These are phyloP conservation scores for Sarocladiaceae sp. DNA, from an alignment of 2,329 filamentous ascomycete genomes.

Conservation along the genomic window DNA sequence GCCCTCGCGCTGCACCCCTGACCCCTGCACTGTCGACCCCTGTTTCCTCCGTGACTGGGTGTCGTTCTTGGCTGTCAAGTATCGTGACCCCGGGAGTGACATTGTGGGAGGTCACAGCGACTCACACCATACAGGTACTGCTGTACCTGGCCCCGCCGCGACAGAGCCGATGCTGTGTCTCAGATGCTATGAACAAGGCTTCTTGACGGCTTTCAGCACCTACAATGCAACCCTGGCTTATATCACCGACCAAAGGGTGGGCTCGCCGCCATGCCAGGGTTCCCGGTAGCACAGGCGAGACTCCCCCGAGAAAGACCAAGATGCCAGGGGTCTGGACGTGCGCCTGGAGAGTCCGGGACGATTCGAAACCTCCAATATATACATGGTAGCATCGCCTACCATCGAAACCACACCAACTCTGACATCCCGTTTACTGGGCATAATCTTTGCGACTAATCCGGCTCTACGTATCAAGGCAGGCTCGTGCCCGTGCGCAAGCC, in stretches of 20 bases:
- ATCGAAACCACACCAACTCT: conserved; percentile 7
- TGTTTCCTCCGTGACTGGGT: conserved; percentile 9
- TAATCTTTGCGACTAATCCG: conserved; percentile 8
- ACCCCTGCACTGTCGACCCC: conserved; percentile 3
- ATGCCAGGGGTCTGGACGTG: conserved; percentile 1
- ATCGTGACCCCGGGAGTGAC: conserved; percentile 3
- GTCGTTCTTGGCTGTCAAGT: background rate
- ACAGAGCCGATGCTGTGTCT: conserved; percentile 7
- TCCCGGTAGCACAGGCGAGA: conserved; percentile 2
- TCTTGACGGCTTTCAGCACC: conserved; percentile 9
- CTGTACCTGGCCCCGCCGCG: conserved; percentile 3
- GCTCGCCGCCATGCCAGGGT: conserved; percentile 1
- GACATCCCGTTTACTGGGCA: conserved; percentile 6
- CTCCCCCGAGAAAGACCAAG: background rate
- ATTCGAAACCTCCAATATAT: conserved; percentile 9
- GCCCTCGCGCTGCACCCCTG: conserved; percentile 1
- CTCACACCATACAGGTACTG: background rate
- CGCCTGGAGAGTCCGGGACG: background rate
- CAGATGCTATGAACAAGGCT: conserved; percentile 9
- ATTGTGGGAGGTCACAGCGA: background rate
- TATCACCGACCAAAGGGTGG: conserved; percentile 9
- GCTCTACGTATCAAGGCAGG: conserved; percentile 1
- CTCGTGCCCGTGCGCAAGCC: conserved; percentile 3
- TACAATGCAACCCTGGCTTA: conserved; percentile 5
- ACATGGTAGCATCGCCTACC: conserved; percentile 9